A percentile compares a stretch with the other conserved stretches of the same genome.
phyloP scores from a whole-genome alignment of 495 filamentous ascomycete genomes.

The Penicillium coprophilum region DNA sequence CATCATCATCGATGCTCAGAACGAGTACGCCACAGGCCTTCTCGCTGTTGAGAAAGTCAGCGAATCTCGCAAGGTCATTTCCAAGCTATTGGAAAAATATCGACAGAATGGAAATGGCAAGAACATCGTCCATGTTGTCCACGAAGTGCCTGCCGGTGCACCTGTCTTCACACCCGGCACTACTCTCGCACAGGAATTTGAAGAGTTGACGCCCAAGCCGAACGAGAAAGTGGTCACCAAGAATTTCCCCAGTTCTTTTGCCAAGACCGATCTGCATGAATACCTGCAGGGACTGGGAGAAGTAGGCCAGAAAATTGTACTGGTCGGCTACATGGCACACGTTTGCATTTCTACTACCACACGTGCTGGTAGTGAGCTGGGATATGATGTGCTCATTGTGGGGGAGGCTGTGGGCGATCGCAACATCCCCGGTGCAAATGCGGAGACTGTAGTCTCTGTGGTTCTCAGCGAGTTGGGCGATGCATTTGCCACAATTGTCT shows the following conservation, averaged over 20 bases:
- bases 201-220: constrained; percentile 45
- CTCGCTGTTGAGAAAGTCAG: constrained; percentile 50
- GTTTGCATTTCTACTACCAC: constrained; percentile 62
- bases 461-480: constrained; percentile 46
- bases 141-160: constrained; percentile 54
- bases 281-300: constrained; percentile 35
- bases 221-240: constrained; percentile 51
- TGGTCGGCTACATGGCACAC: constrained; percentile 59
- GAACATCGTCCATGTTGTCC: constrained; percentile 59
- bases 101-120: constrained; percentile 36
- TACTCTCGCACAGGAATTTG: constrained; percentile 52
- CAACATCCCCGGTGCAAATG: constrained; percentile 53
- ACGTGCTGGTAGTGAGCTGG: constrained; percentile 51
- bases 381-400: constrained; percentile 58
- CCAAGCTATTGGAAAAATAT: constrained; percentile 51
- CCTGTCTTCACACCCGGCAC: constrained; percentile 61
- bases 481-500: constrained; percentile 48
- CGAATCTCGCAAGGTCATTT: constrained; percentile 48
- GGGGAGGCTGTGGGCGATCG: constrained; percentile 59
- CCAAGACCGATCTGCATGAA: constrained; percentile 45
- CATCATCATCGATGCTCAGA: constrained; percentile 64
- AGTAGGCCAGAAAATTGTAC: constrained; percentile 36
- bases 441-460: constrained; percentile 38
- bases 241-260: constrained; percentile 46
- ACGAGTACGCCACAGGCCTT: constrained; percentile 57